Base-by-base conservation (phyloP, 2,329 filamentous ascomycete genomes). In the Stylonectria norvegica region DNA sequence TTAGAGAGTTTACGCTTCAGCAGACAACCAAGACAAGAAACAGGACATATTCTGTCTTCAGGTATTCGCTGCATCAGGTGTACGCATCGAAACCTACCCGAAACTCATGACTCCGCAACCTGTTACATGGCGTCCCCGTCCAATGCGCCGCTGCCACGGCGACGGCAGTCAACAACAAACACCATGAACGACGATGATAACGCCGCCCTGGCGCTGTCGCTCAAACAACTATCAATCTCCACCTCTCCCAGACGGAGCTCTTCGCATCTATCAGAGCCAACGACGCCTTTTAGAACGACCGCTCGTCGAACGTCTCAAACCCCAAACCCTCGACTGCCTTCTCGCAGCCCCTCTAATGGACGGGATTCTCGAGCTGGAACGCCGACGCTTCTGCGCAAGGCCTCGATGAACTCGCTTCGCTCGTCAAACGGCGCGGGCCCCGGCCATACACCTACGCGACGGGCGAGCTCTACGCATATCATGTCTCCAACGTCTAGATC, bases 391-490 rank as follows among this genome's bases (percentile, higher is more conserved):
- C 60, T 76, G 27, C 70, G 75, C 19, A 81, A 80, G 52, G 69
- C 76, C 2, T 81, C 78, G 3, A 71, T 71, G 49, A 79, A 73
- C 57, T 81, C 78, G 20, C 60, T 81, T 27, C 73, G 69, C 49
- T 78, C 75, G 2, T 64, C 64, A 17, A 72, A 63, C 48, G 70
- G 68, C 36, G 59, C 61, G 14, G 60, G 58, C 4, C 52, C 65
- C 3, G 57, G 56, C 14, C 64, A 63, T 27, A 55, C 67, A 4
- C 63, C 67, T 8, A 70, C 72, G 2, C 71, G 76, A 25, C 69
- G 74, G 22, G 64, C 71, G 9, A 78, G 75, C 51, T 68, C 70
- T 10, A 64, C 60, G 36, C 67, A 70, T 47, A 57, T 70, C 16
- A 54, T 67, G 29, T 73, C 74, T 12, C 68, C 74, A 3, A 62